Conservation (phyloP, 1,139 yeast species). For the Taphrina flavorubra region DNA sequence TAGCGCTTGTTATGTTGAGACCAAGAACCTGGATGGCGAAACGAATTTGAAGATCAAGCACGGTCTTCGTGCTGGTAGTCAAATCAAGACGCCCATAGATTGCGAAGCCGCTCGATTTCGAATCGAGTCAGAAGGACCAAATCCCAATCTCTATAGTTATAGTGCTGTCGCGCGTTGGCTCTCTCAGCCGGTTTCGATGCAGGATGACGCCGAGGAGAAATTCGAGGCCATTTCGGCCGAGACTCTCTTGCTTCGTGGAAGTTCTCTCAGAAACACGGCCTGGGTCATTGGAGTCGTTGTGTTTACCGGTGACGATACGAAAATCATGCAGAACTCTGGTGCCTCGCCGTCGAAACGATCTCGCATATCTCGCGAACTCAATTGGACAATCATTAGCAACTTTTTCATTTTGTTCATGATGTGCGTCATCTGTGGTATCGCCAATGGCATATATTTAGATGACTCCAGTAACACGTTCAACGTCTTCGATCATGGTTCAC, state of each 20-base stretch:
- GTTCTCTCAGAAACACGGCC: constrained; percentile 86
- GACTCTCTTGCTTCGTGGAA: constrained; percentile 84
- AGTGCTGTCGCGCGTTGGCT: constrained; percentile 79
- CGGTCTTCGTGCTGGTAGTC: constrained; percentile 72
- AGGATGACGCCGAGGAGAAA: constrained; percentile 47
- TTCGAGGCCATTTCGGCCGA: constrained; percentile 78
- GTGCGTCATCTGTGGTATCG: constrained; percentile 80
- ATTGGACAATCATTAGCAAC: constrained; percentile 70
- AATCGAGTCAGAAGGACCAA: constrained; percentile 91
- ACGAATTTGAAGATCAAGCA: constrained; percentile 85
- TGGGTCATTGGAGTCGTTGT: constrained; percentile 91
- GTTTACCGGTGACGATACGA: constrained; percentile 89
- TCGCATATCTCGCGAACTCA: constrained; percentile 80
- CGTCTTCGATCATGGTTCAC: constrained; percentile 73
- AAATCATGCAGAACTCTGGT: constrained; percentile 92
- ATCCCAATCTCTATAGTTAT: constrained; percentile 79
- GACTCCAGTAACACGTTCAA: constrained; percentile 62
- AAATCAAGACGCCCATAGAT: constrained; percentile 70
- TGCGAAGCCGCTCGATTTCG: constrained; percentile 76
- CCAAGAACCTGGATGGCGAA: constrained; percentile 95
- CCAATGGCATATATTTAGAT: constrained; percentile 78
- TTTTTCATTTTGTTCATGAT: constrained; percentile 73
- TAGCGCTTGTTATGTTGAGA: constrained; percentile 90
- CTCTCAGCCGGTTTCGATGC: constrained; percentile 46
- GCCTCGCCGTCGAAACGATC: constrained; percentile 88